phyloP scores from a whole-genome alignment of 176 grass and related monocot genomes.

The Zoysia pacifica region DNA sequence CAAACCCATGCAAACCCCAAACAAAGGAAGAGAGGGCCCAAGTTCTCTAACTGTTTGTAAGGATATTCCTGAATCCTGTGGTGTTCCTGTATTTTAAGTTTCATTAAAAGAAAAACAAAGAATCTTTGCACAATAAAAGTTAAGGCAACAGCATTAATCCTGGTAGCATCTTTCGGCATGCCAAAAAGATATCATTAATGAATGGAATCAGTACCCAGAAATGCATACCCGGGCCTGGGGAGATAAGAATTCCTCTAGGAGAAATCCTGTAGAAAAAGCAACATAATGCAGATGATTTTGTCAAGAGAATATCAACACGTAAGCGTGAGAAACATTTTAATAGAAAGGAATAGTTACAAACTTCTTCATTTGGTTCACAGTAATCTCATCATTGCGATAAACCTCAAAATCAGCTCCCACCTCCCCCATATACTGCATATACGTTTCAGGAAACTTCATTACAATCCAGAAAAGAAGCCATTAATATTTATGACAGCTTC shows the following conservation, averaged over 20 bases:
- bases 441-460: constrained; percentile 5
- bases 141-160: neutral
- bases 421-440: constrained; percentile 77
- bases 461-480: neutral
- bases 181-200: neutral
- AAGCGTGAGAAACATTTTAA: neutral
- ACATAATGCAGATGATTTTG: constrained; percentile 30
- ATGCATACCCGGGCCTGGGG: constrained; percentile 69
- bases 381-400: constrained; percentile 80
- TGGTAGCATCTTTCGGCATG: constrained; percentile 26
- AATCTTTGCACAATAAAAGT: constrained; percentile 28
- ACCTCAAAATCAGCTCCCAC: constrained; percentile 71
- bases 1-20: constrained; percentile 94
- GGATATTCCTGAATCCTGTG: constrained; percentile 87
- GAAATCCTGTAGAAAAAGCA: constrained; percentile 60
- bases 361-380: constrained; percentile 69
- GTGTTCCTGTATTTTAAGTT: constrained; percentile 52
- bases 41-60: constrained; percentile 73
- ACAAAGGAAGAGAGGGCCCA: constrained; percentile 69
- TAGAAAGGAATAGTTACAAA: constrained; percentile 16
- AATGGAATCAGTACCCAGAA: constrained; percentile 20
- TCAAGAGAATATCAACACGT: neutral
- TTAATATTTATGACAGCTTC: neutral
- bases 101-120: constrained; percentile 11
- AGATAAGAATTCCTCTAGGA: constrained; percentile 79